Conservation (phyloP, 768 basidiomycete genomes). For the Leccinum variicolor region DNA sequence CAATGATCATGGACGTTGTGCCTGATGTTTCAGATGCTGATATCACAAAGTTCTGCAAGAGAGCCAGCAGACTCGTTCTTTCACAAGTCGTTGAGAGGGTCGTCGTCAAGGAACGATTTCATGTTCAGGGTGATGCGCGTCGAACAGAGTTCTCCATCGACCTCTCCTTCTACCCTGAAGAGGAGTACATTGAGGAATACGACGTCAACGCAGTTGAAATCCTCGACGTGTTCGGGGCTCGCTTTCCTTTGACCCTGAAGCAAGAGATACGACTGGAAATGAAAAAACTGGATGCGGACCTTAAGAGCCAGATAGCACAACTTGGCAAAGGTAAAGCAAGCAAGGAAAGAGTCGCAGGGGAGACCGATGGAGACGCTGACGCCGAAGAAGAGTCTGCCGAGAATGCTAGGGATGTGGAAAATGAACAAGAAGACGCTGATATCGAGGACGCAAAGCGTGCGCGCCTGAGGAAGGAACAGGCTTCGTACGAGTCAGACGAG, state of each 20-base stretch:
- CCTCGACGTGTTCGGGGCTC: conserved; percentile 62
- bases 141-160: conserved; percentile 77
- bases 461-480: conserved; percentile 67
- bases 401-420: conserved; percentile 59
- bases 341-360: conserved; percentile 39
- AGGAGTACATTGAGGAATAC: conserved; percentile 84
- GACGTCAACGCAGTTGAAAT: conserved; percentile 71
- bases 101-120: conserved; percentile 74
- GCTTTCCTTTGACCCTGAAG: conserved; percentile 78
- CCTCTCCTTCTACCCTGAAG: conserved; percentile 80
- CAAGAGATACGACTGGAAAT: conserved; percentile 85
- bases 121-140: conserved; percentile 62
- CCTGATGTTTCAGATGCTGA: conserved; percentile 49
- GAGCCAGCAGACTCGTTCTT: conserved; percentile 78
- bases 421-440: conserved; percentile 80
- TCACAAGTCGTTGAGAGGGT: conserved; percentile 87
- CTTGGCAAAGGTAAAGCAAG: conserved; percentile 75
- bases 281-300: conserved; percentile 76
- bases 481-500: conserved; percentile 65
- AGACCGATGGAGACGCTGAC: conserved; percentile 48
- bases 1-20: conserved; percentile 83
- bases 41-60: conserved; percentile 81
- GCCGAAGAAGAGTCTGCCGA: conserved; percentile 45
- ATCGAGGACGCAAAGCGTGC: conserved; percentile 75
- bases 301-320: conserved; percentile 74